These are phyloP conservation scores for Naganishia randhawae DNA, from an alignment of 768 basidiomycete species.

Conservation along the genomic window DNA sequence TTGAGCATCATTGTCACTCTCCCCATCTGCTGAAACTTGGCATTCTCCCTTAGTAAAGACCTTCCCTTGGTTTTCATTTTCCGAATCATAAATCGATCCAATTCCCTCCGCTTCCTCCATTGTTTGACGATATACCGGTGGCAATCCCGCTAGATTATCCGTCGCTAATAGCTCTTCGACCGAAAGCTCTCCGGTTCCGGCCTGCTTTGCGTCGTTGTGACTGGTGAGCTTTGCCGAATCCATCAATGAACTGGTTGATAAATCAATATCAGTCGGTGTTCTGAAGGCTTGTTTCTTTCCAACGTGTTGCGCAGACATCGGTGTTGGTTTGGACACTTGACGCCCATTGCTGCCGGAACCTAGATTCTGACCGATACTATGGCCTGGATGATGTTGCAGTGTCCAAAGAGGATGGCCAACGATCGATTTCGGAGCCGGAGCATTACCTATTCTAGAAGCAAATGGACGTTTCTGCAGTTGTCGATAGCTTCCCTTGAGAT, in stretches of 20 bases:
- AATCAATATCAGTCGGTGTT: neutral
- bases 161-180: neutral
- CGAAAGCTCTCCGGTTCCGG: neutral
- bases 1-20: neutral
- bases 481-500: neutral
- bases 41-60: neutral
- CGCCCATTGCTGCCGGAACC: neutral
- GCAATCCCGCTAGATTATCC: constrained; percentile 7
- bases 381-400: neutral
- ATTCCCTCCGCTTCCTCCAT: neutral
- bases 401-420: neutral
- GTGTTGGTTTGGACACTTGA: neutral
- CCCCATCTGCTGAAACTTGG: neutral
- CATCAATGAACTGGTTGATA: neutral
- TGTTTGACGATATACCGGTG: neutral
- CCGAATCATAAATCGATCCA: neutral
- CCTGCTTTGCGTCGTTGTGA: neutral
- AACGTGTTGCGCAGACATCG: neutral
- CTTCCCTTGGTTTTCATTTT: neutral
- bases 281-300: neutral
- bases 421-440: neutral
- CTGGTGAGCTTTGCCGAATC: neutral
- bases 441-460: neutral
- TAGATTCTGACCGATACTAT: neutral
- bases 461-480: constrained; percentile 4